Evolutionary conservation across 2,329 filamentous ascomycete species (phyloP), one percentile per base, ranked within the genome.

Genomic region (Beauveria brongniartii): DNA sequence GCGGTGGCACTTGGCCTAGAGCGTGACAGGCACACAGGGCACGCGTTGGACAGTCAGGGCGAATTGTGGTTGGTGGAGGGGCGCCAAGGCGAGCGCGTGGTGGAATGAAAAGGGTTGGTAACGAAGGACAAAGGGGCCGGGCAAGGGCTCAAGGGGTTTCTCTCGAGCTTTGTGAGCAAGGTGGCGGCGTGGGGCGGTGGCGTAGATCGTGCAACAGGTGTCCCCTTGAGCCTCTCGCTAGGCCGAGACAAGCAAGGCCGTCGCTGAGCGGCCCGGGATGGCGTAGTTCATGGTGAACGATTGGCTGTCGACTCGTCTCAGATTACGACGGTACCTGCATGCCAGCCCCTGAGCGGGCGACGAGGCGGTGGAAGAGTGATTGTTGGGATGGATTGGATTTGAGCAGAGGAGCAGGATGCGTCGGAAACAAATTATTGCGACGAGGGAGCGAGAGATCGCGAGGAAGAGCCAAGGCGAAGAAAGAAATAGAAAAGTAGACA

Each of bases 261-360:
- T 47, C 14, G 55, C 12, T 26, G 41, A 7, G 30, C 55, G 43
- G 55, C 28, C 50, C 50, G 58, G 50, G 58, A 57, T 54, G 53
- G 57, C 59, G 60, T 61, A 61, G 57, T 53, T 47, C 46, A 40
- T 18, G 37, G 14, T 16, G 40, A 59, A 65, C 65, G 70, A 71
- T 73, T 73, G 71, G 71, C 65, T 63, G 55, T 48, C 63, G 62
- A 63, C 59, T 66, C 68, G 72, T 74, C 72, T 74, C 72, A 72
- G 66, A 61, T 68, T 66, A 62, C 65, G 65, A 41, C 53, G 48
- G 67, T 69, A 69, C 67, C 67, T 69, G 68, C 66, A 66, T 66
- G 41, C 60, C 34, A 60, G 28, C 61, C 63, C 63, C 64, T 63
- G 64, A 59, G 34, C 34, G 34, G 40, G 24, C n/a, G 53, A 20